Evolutionary conservation across 768 basidiomycete genomes (phyloP).

Genomic region (Termitomyces sp.): DNA sequence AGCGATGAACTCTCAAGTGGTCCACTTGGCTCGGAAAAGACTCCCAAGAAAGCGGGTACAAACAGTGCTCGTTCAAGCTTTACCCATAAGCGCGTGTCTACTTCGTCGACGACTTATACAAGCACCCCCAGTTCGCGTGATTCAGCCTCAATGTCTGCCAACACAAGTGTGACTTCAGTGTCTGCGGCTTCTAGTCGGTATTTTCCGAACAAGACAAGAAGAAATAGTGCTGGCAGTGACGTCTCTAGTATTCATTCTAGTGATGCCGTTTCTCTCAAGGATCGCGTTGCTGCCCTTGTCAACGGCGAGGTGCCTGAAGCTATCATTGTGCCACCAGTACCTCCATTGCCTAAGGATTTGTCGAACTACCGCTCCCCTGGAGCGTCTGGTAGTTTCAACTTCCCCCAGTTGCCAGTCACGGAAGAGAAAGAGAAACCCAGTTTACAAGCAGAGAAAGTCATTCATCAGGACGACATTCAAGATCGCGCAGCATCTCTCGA

Average conservation of each 20-base stretch:
- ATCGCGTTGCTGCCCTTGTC: constrained; percentile 57
- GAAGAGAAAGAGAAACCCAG: constrained; percentile 39
- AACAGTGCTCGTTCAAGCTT: constrained; percentile 62
- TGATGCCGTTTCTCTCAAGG: constrained; percentile 58
- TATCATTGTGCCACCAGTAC: constrained; percentile 81
- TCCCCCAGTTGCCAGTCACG: constrained; percentile 32
- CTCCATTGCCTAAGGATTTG: constrained; percentile 87
- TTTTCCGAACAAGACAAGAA: constrained; percentile 57
- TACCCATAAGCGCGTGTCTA: constrained; percentile 83
- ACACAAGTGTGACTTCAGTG: constrained; percentile 73
- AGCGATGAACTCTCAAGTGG: constrained; percentile 52
- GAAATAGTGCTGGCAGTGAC: constrained; percentile 87
- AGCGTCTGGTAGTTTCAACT: constrained; percentile 47
- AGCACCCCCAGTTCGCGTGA: constrained; percentile 83
- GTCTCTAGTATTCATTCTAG: constrained; percentile 68
- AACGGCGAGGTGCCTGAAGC: constrained; percentile 59
- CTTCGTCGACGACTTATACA: constrained; percentile 83
- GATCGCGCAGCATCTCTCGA: constrained; percentile 48
- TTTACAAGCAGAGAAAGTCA: constrained; percentile 35
- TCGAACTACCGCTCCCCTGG: constrained; percentile 69
- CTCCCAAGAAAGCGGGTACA: constrained; percentile 57
- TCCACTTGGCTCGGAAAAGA: constrained; percentile 48
- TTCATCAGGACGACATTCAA: constrained; percentile 38
- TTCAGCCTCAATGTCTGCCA: constrained; percentile 75
- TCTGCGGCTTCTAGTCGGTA: constrained; percentile 70